These are phyloP conservation scores for Caryopteris hybrid DNA, from an alignment of 305 asterid genomes.

Conservation along the genomic window DNA sequence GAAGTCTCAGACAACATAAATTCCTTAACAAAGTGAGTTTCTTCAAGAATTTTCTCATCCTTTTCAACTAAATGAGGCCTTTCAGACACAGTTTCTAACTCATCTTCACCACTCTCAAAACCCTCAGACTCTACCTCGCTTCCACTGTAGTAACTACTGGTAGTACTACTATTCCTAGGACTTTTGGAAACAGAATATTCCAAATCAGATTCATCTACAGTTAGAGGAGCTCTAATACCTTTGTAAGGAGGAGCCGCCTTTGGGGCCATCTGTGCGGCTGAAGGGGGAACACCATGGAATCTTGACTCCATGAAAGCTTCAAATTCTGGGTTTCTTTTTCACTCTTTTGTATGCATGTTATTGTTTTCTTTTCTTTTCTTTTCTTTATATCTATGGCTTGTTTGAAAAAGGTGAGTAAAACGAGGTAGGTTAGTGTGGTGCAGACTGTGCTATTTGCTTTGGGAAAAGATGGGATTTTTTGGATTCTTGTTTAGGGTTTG, in stretches of 20 bases:
- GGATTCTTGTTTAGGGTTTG: conserved; percentile 23
- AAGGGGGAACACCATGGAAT: conserved; percentile 48
- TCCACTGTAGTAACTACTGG: conserved; percentile 49
- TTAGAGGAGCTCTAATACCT: conserved; percentile 95
- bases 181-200: conserved; percentile 43
- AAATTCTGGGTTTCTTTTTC: background rate
- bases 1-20: conserved; percentile 31
- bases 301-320: conserved; percentile 42
- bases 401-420: conserved; percentile 7
- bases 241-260: conserved; percentile 30
- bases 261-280: conserved; percentile 49
- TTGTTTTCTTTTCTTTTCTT: background rate
- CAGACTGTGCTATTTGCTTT: conserved; percentile 1
- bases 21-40: conserved; percentile 31
- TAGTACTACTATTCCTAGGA: conserved; percentile 26
- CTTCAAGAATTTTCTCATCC: conserved; percentile 34
- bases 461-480: conserved; percentile 25
- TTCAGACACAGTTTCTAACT: conserved; percentile 34
- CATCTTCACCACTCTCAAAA: conserved; percentile 55
- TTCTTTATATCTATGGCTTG: background rate
- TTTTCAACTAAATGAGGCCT: conserved; percentile 24
- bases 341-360: conserved; percentile 17
- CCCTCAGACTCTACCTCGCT: conserved; percentile 48
- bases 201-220: conserved; percentile 75
- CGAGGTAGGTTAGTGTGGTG: conserved; percentile 2